Base-by-base conservation (phyloP, 441 rosid species). In the Pelargonium cotyledonis region DNA sequence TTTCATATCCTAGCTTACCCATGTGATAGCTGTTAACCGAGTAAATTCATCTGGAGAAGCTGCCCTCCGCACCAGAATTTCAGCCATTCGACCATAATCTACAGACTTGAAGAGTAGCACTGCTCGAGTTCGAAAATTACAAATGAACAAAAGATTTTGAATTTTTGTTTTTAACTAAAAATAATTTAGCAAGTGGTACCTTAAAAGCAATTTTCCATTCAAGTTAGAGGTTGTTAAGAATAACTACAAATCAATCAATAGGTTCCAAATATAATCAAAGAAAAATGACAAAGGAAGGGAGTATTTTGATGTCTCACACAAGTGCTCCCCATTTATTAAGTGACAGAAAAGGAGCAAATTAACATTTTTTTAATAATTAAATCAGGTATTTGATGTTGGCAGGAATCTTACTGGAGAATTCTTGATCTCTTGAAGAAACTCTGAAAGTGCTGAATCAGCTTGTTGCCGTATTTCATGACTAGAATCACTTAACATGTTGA, bases 51-150 rank as follows among this genome's bases (percentile, higher is more conserved):
- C 99, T 41, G 85, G 73, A 82, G 97, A 86, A 79, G 88, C 85
- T 65, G 98, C 98, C 80, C 99, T 89, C 79, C 82, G 92, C 81
- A 96, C 98, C 86, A 96, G 79, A 79, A 96, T 96, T 83, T 96
- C 97, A 76, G 99, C 98, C 99, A 96, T 96, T 75, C 99, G 98
- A 81, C 97, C 97, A 86, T 96, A 96, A 91, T 96, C 99, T 93
- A 93, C 99, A 91, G 99, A 96, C 99, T 96, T 88, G 88, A 89
- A 87, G 80, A 92, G 87, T 79, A 87, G 87, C 86, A 92, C 91
- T 82, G 90, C 81, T 83, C 76, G 84, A 88, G 90, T 92, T 88
- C 92, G 95, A 82, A 88, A 86, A 87, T 87, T 81, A 77, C 75
- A 80, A 71, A 84, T 80, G 86, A 83, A 84, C 80, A 78, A 78